Conservation (phyloP, 2,329 filamentous ascomycete species). For the Exophiala sp. region DNA sequence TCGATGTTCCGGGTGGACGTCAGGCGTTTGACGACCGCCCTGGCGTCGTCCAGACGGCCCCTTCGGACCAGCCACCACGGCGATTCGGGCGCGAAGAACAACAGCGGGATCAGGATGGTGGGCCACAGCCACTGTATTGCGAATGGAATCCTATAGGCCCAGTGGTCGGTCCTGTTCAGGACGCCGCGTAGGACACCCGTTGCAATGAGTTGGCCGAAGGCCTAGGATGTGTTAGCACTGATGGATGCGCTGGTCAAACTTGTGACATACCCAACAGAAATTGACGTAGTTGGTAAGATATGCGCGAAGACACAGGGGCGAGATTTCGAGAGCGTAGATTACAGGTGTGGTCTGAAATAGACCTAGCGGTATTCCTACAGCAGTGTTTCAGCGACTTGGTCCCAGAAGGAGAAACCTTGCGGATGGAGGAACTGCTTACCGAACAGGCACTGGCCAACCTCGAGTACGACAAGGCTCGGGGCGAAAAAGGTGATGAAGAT, state of each 20-base stretch:
- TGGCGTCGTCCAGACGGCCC: conserved; percentile 33
- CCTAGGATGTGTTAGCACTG: conserved; percentile 38
- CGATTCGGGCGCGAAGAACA: conserved; percentile 38
- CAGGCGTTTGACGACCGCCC: conserved; percentile 31
- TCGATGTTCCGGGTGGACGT: conserved; percentile 19
- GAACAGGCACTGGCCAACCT: conserved; percentile 35
- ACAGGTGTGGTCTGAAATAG: conserved; percentile 33
- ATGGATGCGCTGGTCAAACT: conserved; percentile 17
- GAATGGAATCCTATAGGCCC: conserved; percentile 24
- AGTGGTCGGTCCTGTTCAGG: conserved; percentile 4
- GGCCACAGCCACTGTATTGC: conserved; percentile 51
- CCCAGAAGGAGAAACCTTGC: background rate
- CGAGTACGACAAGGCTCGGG: conserved; percentile 31
- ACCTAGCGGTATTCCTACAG: conserved; percentile 34
- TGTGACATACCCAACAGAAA: conserved; percentile 26
- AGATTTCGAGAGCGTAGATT: conserved; percentile 37
- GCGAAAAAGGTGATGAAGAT: conserved; percentile 42
- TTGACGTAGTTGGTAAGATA: conserved; percentile 36
- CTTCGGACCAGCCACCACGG: conserved; percentile 40
- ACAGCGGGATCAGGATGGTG: conserved; percentile 41
- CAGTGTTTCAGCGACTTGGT: background rate
- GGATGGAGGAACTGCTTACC: conserved; percentile 13
- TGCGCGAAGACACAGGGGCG: conserved; percentile 31
- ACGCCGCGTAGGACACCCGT: conserved; percentile 21
- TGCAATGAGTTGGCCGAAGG: conserved; percentile 58